Evolutionary conservation across 2,329 filamentous ascomycete species (phyloP), one percentile per base, ranked within the genome.

Genomic region (Myriosclerotinia scirpicola): DNA sequence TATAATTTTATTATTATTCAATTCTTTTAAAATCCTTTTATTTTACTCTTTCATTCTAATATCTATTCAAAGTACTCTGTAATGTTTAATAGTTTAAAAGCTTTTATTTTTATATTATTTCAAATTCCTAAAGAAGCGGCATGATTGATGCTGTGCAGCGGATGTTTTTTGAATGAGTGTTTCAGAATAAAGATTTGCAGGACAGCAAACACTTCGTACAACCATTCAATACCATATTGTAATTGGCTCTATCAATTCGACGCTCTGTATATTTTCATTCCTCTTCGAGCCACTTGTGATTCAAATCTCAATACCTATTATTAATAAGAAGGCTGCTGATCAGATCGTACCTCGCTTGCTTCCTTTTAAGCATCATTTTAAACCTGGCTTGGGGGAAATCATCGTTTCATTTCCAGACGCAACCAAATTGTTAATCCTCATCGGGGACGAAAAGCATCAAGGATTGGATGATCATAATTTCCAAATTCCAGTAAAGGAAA

Each of bases 381-480:
- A 59, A 48, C 42, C 56, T 48, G 42, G 26, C 26, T 26, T 26
- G 26, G n/a, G 34, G 44, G 30, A 17, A 38, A 60, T 38, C 20
- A 20, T 50, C 56, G 20, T 36, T n/a, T 54, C 50, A 53, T 64
- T 64, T 54, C 52, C 40, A 55, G 20, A 17, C 3, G 46, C 20
- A 22, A 38, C 17, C 17, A 46, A 7, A 40, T 38, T 44, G 17
- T 55, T 46, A 46, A 26, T 53, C 59, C 34, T 53, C 59, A 62
- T 52, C 22, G 34, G 34, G 34, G 46, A 62, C 2, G n/a, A 30
- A 14, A 22, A 7, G 14, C 44, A 22, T n/a, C 59, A 30, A 55
- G 40, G 20, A 38, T 56, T 48, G 52, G 62, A 40, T 56, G 62
- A 64, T 64, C 52, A 48, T 64, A 50, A 56, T 56, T 26, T 26